Evolutionary conservation across 257 asterid species (phyloP), one percentile per base, ranked within the genome.

Genomic region (Anisodus tanguticus): DNA sequence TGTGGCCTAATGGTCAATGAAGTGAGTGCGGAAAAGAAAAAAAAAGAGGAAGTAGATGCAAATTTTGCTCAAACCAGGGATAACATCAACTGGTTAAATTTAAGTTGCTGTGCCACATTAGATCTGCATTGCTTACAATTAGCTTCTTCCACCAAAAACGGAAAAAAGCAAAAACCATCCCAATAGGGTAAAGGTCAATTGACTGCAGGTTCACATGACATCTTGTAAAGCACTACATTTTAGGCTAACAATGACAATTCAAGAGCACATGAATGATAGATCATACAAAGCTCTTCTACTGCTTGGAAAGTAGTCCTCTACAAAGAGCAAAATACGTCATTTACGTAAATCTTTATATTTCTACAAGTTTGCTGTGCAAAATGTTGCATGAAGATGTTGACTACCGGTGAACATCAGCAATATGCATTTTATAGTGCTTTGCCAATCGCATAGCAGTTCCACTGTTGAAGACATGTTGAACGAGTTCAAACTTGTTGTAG

Each of bases 401-500:
- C 26, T 22, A 22, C 26, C 0, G 26, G 26, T 22, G 26, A 22
- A 71, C 45, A 51, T 82, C 53, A 16, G 37, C 66, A 54, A 37
- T 16, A 39, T 1, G 15, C 43, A 70, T 6, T 17, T 74, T 74
- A 37, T 83, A 83, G n/a, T 0, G 81, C 35, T 22, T 12, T 9
- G 62, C 72, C 71, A 83, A 83, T 51, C 22, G 72, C n/a, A 8
- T 37, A 70, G 71, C 72, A 69, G 43, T 57, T 83, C 81, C 81
- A 71, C 8, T 57, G 8, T 43, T 74, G 6, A 16, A 11, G 59
- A 70, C 59, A 45, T 62, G 22, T 15, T 39, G 59, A 55, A 70
- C 6, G 81, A 83, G 60, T 64, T 83, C 54, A 69, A 39, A 70
- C 81, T 83, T 83, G 60, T 83, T 83, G 60, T 69, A 31, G 55